Evolutionary conservation across 441 rosid genomes (phyloP), one percentile per base, ranked within the genome.

Genomic region (Cnidoscolus chayamansa): DNA sequence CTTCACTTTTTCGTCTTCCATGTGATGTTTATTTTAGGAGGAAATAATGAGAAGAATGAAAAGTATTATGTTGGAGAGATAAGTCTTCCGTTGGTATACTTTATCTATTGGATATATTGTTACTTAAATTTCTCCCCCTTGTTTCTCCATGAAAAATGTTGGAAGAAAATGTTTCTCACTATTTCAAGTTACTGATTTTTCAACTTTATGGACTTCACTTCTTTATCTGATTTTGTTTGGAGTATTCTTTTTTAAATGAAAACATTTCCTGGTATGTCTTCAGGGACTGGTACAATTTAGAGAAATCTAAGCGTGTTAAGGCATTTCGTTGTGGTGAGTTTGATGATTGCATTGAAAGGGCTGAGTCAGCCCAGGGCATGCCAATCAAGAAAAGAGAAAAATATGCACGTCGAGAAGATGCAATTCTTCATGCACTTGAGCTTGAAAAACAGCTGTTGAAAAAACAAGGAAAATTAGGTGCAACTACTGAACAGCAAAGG

Each of bases 221-320:
- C 48, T 68, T 55, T 48, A 20, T 56, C 31, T 62, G 47, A 37
- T 75, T 63, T 66, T 25, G 6, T 19, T 70, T 68, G 19, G 31
- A n/a, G 51, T 15, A 37, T 16, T 3, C 19, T 65, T 49, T 51
- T 31, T 40, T 4, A 2, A 8, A 4, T 35, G 3, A 13, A 5
- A 51, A 4, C 8, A 13, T 30, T 19, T 65, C 35, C 71, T 70
- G 17, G 56, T 67, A 35, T 74, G 61, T 80, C 53, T 74, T 71
- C 82, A 96, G 99, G 87, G 99, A 96, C 80, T 96, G 99, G 99
- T 96, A 96, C 83, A 96, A 96, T 80, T 80, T 96, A 76, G 99
- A 96, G 82, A 96, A 92, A 77, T 96, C 99, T 32, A 96, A 96
- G 88, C 94, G 98, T 17, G 99, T 96, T 47, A 95, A 90, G 81